Percentiles rank a stretch among this genome's conserved stretches.
These are phyloP conservation scores for Blepharisma japonicum DNA, from an alignment of 73 alveolate species.

Conservation along the genomic window DNA sequence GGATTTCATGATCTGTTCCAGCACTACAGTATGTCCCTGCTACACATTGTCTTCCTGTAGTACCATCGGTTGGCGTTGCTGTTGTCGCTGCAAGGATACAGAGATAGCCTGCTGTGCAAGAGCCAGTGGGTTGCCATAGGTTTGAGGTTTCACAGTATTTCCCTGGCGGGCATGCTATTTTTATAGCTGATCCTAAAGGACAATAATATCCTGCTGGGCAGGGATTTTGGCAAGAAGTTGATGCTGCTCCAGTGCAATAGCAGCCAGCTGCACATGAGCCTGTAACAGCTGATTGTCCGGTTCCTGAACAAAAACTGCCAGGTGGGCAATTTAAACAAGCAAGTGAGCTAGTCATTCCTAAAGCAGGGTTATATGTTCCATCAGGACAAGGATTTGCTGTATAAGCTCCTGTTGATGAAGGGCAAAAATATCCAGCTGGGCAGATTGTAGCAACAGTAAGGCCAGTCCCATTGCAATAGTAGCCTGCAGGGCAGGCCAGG, in stretches of 20 bases:
- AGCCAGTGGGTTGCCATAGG: conserved; percentile 46
- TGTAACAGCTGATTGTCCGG: conserved; percentile 18
- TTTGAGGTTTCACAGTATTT: conserved; percentile 38
- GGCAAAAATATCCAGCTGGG: conserved; percentile 61
- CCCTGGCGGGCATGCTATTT: conserved; percentile 47
- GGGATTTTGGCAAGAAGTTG: background rate
- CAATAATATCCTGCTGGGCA: conserved; percentile 55
- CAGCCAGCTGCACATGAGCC: conserved; percentile 58
- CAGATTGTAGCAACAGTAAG: conserved; percentile 39
- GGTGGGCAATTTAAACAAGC: conserved; percentile 51
- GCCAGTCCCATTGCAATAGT: conserved; percentile 44
- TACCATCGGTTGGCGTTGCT: conserved; percentile 57
- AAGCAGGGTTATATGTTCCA: conserved; percentile 34
- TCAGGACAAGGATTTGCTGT: conserved; percentile 48
- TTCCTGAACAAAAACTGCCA: conserved; percentile 44
- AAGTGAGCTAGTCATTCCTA: conserved; percentile 35
- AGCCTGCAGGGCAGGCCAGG: conserved; percentile 56
- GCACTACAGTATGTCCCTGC: conserved; percentile 62
- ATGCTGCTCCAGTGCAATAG: conserved; percentile 38
- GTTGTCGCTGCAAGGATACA: conserved; percentile 46
- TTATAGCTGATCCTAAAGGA: conserved; percentile 44
- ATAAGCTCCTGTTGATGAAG: conserved; percentile 35
- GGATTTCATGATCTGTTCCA: conserved; percentile 32
- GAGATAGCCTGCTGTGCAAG: conserved; percentile 60
- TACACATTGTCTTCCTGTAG: conserved; percentile 41